phyloP scores from a whole-genome alignment of 306 rosid species.

The Sophora flavescens region DNA sequence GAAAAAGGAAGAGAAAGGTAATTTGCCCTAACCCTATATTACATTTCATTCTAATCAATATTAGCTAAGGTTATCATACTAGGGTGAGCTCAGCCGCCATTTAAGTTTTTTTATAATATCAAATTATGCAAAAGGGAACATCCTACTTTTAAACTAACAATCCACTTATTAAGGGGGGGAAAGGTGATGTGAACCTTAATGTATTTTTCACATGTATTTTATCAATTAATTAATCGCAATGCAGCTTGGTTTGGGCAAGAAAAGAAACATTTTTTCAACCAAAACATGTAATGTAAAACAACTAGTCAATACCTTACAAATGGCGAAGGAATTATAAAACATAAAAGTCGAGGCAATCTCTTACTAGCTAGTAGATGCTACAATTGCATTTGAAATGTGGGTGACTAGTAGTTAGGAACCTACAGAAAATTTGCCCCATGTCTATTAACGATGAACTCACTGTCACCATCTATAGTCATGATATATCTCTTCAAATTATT shows the following conservation, averaged over 20 bases:
- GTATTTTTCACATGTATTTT: slow-evolving; percentile 37
- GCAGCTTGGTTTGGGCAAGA: slow-evolving; percentile 27
- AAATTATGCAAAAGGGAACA: slow-evolving; percentile 15
- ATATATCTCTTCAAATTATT: neutral
- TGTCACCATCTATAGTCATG: neutral
- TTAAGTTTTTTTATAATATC: slow-evolving; percentile 13
- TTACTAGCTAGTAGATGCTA: neutral
- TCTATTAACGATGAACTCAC: slow-evolving; percentile 6
- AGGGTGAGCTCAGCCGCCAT: slow-evolving; percentile 65
- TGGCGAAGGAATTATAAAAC: neutral
- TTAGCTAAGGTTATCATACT: slow-evolving; percentile 12
- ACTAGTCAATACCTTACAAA: slow-evolving; percentile 27
- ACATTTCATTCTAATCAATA: slow-evolving; percentile 6
- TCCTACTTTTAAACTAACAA: slow-evolving; percentile 47
- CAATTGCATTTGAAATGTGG: slow-evolving; percentile 15
- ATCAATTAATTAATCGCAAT: slow-evolving; percentile 29
- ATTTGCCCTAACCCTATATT: slow-evolving; percentile 2
- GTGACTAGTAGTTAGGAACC: neutral
- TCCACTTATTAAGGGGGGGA: slow-evolving; percentile 40
- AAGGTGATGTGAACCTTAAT: slow-evolving; percentile 44
- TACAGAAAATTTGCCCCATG: neutral
- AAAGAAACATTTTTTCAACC: slow-evolving; percentile 40
- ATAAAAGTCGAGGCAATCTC: neutral
- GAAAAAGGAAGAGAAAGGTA: neutral
- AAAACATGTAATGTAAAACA: slow-evolving; percentile 17